phyloP scores from a whole-genome alignment of 1,284 basidiomycete genomes.

The Quambalaria eucalypti region DNA sequence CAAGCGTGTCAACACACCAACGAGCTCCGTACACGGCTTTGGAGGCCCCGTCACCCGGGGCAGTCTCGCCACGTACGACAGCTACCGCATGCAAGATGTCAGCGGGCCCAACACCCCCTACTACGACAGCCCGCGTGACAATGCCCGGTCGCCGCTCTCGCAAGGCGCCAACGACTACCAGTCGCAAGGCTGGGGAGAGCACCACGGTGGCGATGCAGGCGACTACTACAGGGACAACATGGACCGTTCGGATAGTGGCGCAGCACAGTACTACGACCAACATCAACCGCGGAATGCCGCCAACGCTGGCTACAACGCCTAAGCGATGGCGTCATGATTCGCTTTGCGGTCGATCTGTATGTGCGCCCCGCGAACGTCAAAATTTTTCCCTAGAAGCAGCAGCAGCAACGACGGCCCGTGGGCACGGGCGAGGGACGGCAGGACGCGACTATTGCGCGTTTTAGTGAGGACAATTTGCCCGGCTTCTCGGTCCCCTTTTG shows the following conservation, averaged over 20 bases:
- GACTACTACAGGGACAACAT: constrained; percentile 32
- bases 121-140: constrained; percentile 26
- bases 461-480: too few relatives aligned
- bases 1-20: constrained; percentile 38
- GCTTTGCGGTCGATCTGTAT: too few relatives aligned
- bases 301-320: background rate
- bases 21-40: constrained; percentile 9
- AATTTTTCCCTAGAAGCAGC: too few relatives aligned
- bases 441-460: too few relatives aligned
- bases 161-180: constrained; percentile 11
- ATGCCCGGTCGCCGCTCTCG: constrained; percentile 12
- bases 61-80: constrained; percentile 31
- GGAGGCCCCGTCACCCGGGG: constrained; percentile 12
- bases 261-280: background rate
- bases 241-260: constrained; percentile 11
- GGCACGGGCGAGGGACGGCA: background rate
- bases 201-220: constrained; percentile 32
- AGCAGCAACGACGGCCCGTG: background rate
- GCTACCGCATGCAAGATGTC: constrained; percentile 36
- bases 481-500: too few relatives aligned
- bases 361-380: too few relatives aligned
- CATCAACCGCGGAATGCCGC: background rate
- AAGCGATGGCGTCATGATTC: background rate
- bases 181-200: constrained; percentile 34
- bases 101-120: constrained; percentile 9